Base-by-base conservation (phyloP, 1,284 basidiomycete genomes). In the Trichosporon coremiiforme region DNA sequence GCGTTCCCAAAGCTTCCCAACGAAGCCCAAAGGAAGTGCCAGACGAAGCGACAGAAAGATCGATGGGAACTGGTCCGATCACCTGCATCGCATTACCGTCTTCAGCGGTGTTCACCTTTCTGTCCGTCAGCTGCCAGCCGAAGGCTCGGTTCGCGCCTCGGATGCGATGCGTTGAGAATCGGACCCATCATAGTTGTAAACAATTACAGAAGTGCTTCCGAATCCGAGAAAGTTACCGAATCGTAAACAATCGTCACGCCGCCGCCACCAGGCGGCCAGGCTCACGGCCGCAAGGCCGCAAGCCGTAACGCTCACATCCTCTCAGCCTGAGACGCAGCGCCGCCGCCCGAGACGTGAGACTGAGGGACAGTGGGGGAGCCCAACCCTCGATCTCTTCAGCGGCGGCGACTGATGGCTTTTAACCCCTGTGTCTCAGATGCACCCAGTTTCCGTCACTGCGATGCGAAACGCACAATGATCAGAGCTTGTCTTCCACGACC, bases 171-270 rank as follows among this genome's bases (percentile, higher is more conserved):
- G 41, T 12, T 45, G 17, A 45, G 41, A n/a, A n/a, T 29, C 9
- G 53, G 53, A 29, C 53, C 9, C 53, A 29, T 13, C 53, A 29
- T 4, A 57, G 25, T 29, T 57, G 53, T 29, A 57, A 57, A 29
- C 29, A 35, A n/a, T 62, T 22, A 35, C 9, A 33, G 35, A 62
- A 62, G 22, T 45, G 41, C 41, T 33, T 33, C 29, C 17, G 57
- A 62, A 35, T 62, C 57, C 57, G 57, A 62, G 29, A 35, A 62
- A 35, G 57, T 62, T 33, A 35, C 57, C 29, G 57, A 35, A 62
- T 35, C 57, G 31, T 62, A 62, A 62, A 62, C 50, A 53, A 7
- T 53, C 50, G 50, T 53, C 50, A 53, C 50, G 50, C 50, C 41
- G 41, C 41, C 17, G 12, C 36, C 36, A 38, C 12, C 36, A 13